Conservation (phyloP, 2,329 filamentous ascomycete species). For the Pseudocercospora ulei region DNA sequence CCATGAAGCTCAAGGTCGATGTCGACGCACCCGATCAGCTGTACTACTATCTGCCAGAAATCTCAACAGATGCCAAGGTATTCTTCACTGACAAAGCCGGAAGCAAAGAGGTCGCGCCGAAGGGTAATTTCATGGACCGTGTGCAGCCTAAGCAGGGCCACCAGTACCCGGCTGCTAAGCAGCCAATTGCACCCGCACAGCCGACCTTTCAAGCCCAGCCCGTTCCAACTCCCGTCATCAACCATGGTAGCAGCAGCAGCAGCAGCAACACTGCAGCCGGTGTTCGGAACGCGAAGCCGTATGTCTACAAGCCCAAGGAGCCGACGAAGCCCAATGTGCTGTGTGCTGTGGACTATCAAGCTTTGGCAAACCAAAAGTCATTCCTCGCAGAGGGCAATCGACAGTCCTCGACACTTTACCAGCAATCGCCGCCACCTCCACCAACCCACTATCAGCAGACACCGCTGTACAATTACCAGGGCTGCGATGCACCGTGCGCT, state of each 20-base stretch:
- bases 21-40: constrained; percentile 62
- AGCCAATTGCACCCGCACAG: constrained; percentile 23
- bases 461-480: constrained; percentile 24
- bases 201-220: constrained; percentile 18
- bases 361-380: constrained; percentile 28
- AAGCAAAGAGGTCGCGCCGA: constrained; percentile 53
- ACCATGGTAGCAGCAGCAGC: too few relatives aligned
- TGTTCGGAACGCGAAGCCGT: constrained; percentile 29
- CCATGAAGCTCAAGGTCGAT: constrained; percentile 58
- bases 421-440: constrained; percentile 13
- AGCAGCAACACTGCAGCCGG: constrained; percentile 11
- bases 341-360: constrained; percentile 29
- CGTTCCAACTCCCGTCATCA: constrained; percentile 7
- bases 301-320: constrained; percentile 35
- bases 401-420: constrained; percentile 16
- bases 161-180: constrained; percentile 23
- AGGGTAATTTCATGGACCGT: constrained; percentile 63
- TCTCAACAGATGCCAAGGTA: constrained; percentile 79
- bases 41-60: constrained; percentile 79
- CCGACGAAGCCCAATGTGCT: constrained; percentile 25
- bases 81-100: constrained; percentile 76
- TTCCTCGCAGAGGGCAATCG: constrained; percentile 26
- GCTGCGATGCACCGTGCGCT: constrained; percentile 22
- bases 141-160: constrained; percentile 39
- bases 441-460: constrained; percentile 12